A percentile compares a stretch with the other conserved stretches of the same genome.
These are phyloP conservation scores for Apiospora hydei DNA, from an alignment of 2,329 filamentous ascomycete species.

Conservation along the genomic window DNA sequence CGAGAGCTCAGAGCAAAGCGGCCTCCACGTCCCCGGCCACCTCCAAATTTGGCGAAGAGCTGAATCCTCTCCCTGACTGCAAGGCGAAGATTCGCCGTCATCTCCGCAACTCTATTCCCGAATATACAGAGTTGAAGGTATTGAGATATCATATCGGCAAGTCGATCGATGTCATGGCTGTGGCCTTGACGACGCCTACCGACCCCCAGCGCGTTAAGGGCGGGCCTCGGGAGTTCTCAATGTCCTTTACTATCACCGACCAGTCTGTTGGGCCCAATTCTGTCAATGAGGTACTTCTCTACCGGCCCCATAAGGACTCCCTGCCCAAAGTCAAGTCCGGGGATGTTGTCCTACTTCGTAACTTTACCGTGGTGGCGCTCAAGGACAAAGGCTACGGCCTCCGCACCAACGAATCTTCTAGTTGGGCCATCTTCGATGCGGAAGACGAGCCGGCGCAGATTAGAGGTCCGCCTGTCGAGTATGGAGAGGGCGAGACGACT, in stretches of 20 bases:
- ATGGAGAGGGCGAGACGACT: conserved; percentile 55
- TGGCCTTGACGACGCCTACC: conserved; percentile 59
- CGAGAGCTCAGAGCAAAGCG: conserved; percentile 25
- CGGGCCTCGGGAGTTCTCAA: conserved; percentile 65
- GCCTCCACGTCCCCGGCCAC: conserved; percentile 26
- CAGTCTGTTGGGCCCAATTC: conserved; percentile 57
- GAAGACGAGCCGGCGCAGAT: conserved; percentile 57
- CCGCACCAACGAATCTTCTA: conserved; percentile 60
- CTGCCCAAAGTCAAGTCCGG: conserved; percentile 63
- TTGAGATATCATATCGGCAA: conserved; percentile 58
- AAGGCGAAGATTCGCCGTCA: conserved; percentile 56
- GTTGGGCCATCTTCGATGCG: conserved; percentile 68
- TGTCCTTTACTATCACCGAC: conserved; percentile 65
- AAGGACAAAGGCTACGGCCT: conserved; percentile 64
- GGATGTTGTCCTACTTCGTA: conserved; percentile 65
- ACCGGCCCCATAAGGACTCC: conserved; percentile 63
- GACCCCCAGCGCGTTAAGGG: conserved; percentile 62
- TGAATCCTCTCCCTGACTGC: conserved; percentile 43
- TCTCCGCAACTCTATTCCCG: conserved; percentile 57
- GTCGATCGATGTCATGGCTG: conserved; percentile 60
- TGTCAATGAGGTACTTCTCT: conserved; percentile 64
- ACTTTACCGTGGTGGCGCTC: conserved; percentile 61
- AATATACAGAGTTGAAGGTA: conserved; percentile 59
- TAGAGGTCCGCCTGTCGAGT: conserved; percentile 66
- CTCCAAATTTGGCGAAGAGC: conserved; percentile 37